A percentile compares a stretch with the other conserved stretches of the same genome.
These are phyloP conservation scores for Rhodotorula sp. DNA, from an alignment of 1,284 basidiomycete species.

Conservation along the genomic window DNA sequence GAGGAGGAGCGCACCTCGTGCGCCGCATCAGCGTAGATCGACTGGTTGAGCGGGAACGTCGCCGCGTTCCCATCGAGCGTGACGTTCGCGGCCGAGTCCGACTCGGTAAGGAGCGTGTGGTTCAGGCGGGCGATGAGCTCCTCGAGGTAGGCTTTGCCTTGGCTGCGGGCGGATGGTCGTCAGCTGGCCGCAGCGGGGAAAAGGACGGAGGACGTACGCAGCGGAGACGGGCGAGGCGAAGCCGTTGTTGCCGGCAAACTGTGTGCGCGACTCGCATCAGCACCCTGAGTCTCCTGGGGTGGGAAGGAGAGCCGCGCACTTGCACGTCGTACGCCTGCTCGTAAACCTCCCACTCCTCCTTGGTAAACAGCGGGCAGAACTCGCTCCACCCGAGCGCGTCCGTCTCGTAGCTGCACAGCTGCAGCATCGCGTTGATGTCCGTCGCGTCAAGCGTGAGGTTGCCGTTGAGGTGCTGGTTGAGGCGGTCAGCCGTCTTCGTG, in stretches of 20 bases:
- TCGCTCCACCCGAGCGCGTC: conserved; percentile 85
- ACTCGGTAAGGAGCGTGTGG: conserved; percentile 58
- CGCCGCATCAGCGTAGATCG: conserved; percentile 80
- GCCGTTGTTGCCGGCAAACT: conserved; percentile 58
- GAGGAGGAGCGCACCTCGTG: conserved; percentile 10
- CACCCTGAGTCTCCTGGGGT: too few relatives aligned
- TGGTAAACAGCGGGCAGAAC: conserved; percentile 85
- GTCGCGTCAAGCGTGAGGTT: conserved; percentile 43
- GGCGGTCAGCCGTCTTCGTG: conserved; percentile 32
- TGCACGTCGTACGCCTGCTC: conserved; percentile 27
- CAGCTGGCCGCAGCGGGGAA: too few relatives aligned
- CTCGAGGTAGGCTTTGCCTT: conserved; percentile 77
- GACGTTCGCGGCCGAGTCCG: conserved; percentile 62
- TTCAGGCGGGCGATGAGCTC: conserved; percentile 57
- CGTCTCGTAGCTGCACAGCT: conserved; percentile 57
- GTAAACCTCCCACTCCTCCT: conserved; percentile 80
- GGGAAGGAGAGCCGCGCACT: background rate
- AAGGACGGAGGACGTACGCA: conserved; percentile 49
- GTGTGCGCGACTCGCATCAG: too few relatives aligned
- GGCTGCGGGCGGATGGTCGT: conserved; percentile 43
- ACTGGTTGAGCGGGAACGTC: conserved; percentile 78
- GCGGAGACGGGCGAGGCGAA: conserved; percentile 76
- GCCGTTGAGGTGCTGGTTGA: conserved; percentile 19
- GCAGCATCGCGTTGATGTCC: conserved; percentile 49
- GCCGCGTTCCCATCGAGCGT: conserved; percentile 69